Conservation (phyloP, 2,329 filamentous ascomycete genomes). For the Pseudogymnoascus sp. region DNA sequence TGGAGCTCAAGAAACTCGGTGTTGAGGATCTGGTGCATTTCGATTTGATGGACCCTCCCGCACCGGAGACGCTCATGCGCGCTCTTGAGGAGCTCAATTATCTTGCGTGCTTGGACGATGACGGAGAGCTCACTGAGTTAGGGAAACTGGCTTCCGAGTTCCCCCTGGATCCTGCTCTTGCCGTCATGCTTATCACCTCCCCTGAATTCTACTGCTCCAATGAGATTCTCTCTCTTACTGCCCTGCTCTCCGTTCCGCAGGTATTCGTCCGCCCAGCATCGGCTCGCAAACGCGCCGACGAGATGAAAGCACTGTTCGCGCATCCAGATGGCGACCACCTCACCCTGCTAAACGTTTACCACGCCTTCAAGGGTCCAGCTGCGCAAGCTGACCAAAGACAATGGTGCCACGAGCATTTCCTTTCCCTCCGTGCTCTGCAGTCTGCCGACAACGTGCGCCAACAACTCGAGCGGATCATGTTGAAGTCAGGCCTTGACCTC, state of each 20-base stretch:
- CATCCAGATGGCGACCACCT: conserved; percentile 93
- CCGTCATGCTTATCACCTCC: conserved; percentile 95
- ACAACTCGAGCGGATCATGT: conserved; percentile 95
- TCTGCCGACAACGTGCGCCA: conserved; percentile 90
- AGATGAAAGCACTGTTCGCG: conserved; percentile 92
- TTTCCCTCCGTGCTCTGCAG: conserved; percentile 78
- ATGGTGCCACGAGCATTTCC: conserved; percentile 96
- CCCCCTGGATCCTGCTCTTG: conserved; percentile 84
- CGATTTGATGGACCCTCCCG: conserved; percentile 96
- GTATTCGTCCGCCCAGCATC: conserved; percentile 83
- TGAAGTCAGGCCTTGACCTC: conserved; percentile 77
- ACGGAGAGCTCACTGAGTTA: conserved; percentile 81
- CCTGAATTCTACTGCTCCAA: conserved; percentile 99
- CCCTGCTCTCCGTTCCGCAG: conserved; percentile 87
- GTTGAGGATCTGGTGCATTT: conserved; percentile 96
- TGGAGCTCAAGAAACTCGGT: conserved; percentile 95
- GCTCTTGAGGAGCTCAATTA: conserved; percentile 97
- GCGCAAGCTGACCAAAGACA: conserved; percentile 67
- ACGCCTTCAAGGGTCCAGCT: conserved; percentile 78
- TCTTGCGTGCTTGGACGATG: conserved; percentile 89
- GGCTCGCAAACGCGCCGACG: conserved; percentile 83
- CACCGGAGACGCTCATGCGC: conserved; percentile 96
- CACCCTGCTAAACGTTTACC: conserved; percentile 94
- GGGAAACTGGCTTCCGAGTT: conserved; percentile 89
- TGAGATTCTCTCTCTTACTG: conserved; percentile 91